Percentiles rank a stretch among this genome's conserved stretches.
These are phyloP conservation scores for Furcasterigmium sp. DNA, from an alignment of 2,329 filamentous ascomycete species.

Conservation along the genomic window DNA sequence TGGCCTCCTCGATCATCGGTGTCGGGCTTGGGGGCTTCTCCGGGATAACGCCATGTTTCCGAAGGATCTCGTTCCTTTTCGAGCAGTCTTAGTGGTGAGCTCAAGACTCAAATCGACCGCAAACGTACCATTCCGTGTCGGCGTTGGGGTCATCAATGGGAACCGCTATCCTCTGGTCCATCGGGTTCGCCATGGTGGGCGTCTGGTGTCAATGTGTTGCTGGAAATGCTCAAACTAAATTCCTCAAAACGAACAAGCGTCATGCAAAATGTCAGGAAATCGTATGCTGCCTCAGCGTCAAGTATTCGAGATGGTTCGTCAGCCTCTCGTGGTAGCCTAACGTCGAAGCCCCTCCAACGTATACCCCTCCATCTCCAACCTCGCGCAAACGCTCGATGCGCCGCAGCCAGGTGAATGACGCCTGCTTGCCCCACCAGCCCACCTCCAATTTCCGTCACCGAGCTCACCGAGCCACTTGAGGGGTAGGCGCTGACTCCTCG, in stretches of 20 bases:
- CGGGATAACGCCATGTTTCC: constrained; percentile 95
- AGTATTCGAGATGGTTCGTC: too few relatives aligned
- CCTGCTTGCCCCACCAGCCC: background rate
- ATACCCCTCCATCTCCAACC: background rate
- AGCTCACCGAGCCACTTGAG: background rate
- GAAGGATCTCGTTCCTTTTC: constrained; percentile 91
- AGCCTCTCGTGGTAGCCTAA: background rate
- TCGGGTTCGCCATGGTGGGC: constrained; percentile 51
- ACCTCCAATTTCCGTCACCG: background rate
- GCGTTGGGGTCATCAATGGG: constrained; percentile 93
- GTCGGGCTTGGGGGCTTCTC: constrained; percentile 95
- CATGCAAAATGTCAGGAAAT: too few relatives aligned
- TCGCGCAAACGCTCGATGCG: too few relatives aligned
- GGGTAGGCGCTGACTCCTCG: constrained; percentile 1
- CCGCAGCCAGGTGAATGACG: too few relatives aligned
- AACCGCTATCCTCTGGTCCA: constrained; percentile 65
- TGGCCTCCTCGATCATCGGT: constrained; percentile 91
- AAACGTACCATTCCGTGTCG: constrained; percentile 86
- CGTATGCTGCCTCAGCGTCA: too few relatives aligned
- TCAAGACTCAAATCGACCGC: constrained; percentile 10
- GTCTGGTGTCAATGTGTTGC: background rate
- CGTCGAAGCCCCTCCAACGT: background rate
- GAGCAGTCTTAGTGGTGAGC: constrained; percentile 1
- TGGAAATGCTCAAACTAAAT: background rate
- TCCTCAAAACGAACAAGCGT: too few relatives aligned